A percentile compares a stretch with the other conserved stretches of the same genome.
phyloP scores from a whole-genome alignment of 176 grass and related monocot species.

The Oryza meyeriana region DNA sequence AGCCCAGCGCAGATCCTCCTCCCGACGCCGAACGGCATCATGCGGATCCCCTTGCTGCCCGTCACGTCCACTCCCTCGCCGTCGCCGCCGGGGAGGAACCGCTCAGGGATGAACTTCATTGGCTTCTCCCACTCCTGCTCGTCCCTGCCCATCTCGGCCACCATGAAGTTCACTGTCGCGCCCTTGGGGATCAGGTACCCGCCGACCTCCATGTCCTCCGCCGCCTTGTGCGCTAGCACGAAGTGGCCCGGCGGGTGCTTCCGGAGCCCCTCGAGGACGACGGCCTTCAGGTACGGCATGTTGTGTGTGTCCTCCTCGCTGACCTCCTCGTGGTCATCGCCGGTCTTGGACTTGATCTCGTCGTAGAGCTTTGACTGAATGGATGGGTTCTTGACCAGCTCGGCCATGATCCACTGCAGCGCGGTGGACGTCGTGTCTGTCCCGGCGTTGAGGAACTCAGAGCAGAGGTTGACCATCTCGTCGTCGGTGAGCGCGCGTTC shows the following conservation, averaged over 20 bases:
- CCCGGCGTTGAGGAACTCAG: constrained; percentile 64
- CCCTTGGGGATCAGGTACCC: constrained; percentile 53
- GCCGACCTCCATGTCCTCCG: constrained; percentile 46
- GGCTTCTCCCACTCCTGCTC: constrained; percentile 46
- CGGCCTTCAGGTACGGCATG: constrained; percentile 65
- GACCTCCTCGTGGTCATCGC: neutral
- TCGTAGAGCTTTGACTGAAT: constrained; percentile 41
- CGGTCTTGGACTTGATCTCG: constrained; percentile 13
- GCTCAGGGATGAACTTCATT: constrained; percentile 50
- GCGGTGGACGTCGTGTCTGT: constrained; percentile 66
- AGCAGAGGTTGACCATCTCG: constrained; percentile 44
- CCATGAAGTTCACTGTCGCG: constrained; percentile 55
- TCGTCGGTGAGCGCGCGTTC: constrained; percentile 39
- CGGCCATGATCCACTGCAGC: constrained; percentile 80
- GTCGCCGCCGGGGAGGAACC: constrained; percentile 52
- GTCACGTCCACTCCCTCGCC: constrained; percentile 59
- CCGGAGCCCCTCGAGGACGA: constrained; percentile 57
- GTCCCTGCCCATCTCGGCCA: constrained; percentile 52
- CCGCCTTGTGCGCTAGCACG: constrained; percentile 47
- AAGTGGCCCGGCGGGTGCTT: constrained; percentile 58
- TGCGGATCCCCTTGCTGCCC: constrained; percentile 46
- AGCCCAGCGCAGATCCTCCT: constrained; percentile 45
- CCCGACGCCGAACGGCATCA: constrained; percentile 62
- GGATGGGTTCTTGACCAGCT: constrained; percentile 54
- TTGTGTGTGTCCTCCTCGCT: constrained; percentile 44